These are phyloP conservation scores for Lentinula sp. DNA, from an alignment of 768 basidiomycete species.

Conservation along the genomic window DNA sequence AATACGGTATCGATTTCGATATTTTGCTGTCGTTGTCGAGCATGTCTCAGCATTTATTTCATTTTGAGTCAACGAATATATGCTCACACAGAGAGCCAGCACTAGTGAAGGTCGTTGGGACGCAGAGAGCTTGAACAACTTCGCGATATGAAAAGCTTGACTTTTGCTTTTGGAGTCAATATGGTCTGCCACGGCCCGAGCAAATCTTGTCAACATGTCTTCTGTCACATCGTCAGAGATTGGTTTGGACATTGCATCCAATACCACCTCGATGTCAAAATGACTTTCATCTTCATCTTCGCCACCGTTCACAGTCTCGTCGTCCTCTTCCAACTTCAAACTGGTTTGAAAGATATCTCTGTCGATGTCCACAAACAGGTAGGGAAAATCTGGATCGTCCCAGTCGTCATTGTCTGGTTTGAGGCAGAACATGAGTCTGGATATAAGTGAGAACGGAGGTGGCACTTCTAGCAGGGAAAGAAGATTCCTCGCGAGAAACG, in stretches of 20 bases:
- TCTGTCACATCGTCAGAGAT: slow-evolving; percentile 48
- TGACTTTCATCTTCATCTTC: background rate
- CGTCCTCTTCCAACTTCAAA: slow-evolving; percentile 33
- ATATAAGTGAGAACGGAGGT: slow-evolving; percentile 57
- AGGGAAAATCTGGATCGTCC: slow-evolving; percentile 70
- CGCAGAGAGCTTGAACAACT: slow-evolving; percentile 56
- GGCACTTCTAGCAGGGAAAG: slow-evolving; percentile 55
- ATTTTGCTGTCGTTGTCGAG: slow-evolving; percentile 36
- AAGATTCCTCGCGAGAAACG: slow-evolving; percentile 52
- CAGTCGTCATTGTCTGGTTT: slow-evolving; percentile 78
- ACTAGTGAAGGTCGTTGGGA: slow-evolving; percentile 63
- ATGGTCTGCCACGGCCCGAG: slow-evolving; percentile 46
- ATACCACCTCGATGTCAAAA: slow-evolving; percentile 53
- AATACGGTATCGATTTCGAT: slow-evolving; percentile 52
- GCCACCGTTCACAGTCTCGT: background rate
- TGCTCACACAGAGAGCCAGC: slow-evolving; percentile 32
- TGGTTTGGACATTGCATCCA: slow-evolving; percentile 48
- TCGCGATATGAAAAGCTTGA: slow-evolving; percentile 57
- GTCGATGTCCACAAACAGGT: slow-evolving; percentile 54
- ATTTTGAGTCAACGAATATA: background rate
- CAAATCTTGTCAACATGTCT: slow-evolving; percentile 49
- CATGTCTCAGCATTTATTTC: background rate
- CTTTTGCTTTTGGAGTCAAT: slow-evolving; percentile 49
- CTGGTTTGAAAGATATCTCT: slow-evolving; percentile 13
- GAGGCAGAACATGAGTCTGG: slow-evolving; percentile 73